Evolutionary conservation across 306 rosid genomes (phyloP).

Genomic region (Hippophae tibetana): DNA sequence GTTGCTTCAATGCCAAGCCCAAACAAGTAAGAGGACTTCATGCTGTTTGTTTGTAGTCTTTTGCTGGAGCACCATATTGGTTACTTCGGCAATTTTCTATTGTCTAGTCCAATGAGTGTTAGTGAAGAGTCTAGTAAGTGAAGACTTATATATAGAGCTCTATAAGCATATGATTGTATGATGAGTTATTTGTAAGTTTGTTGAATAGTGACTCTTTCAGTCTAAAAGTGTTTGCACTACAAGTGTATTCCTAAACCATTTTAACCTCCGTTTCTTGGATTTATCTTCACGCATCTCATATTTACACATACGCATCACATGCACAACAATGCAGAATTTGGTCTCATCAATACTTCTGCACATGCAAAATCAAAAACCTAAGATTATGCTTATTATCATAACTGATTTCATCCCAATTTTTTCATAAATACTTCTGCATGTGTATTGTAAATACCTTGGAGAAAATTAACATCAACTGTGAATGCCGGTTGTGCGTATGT

Average conservation of each 20-base stretch:
- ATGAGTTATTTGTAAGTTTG: conserved; percentile 45
- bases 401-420: too few species aligned
- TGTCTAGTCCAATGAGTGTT: conserved; percentile 48
- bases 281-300: too few species aligned
- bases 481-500: conserved; percentile 72
- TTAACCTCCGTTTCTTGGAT: too few species aligned
- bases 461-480: conserved; percentile 60
- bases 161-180: conserved; percentile 50
- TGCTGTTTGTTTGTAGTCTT: conserved; percentile 81
- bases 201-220: too few species aligned
- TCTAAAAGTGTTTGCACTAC: too few species aligned
- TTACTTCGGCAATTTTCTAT: conserved; percentile 49
- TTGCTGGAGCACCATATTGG: conserved; percentile 77
- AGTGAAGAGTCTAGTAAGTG: conserved; percentile 37
- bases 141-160: conserved; percentile 15
- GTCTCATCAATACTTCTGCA: neutral
- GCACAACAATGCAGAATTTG: too few species aligned
- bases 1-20: conserved; percentile 90
- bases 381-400: too few species aligned
- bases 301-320: too few species aligned
- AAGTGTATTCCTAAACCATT: too few species aligned
- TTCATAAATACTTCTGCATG: too few species aligned
- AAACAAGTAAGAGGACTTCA: conserved; percentile 65
- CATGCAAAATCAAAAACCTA: neutral
- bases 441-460: conserved; percentile 39